Conservation (phyloP, 75 land plant genomes). For the Azolla pinnata region DNA sequence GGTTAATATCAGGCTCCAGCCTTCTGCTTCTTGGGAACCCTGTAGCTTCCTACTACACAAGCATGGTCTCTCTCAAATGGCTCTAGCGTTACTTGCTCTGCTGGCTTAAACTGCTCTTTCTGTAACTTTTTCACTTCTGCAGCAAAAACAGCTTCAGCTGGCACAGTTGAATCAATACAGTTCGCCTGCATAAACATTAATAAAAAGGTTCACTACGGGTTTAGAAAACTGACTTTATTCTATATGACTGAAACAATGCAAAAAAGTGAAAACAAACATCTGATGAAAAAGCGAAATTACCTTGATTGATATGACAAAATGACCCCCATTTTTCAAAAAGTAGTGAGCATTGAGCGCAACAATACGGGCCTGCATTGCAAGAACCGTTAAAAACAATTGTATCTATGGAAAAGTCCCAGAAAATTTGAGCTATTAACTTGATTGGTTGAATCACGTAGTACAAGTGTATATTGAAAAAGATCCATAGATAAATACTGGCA, state of each 20-base stretch:
- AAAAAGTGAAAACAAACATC: background rate
- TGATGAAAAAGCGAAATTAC: conserved; percentile 18
- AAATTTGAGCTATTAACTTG: no score
- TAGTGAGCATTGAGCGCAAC: conserved; percentile 76
- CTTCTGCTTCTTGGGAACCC: conserved; percentile 70
- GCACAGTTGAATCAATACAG: conserved; percentile 83
- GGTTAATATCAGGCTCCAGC: conserved; percentile 7
- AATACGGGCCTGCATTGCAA: conserved; percentile 71
- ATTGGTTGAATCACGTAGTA: no score
- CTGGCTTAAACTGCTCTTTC: conserved; percentile 73
- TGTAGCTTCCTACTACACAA: conserved; percentile 82
- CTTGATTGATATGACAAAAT: conserved; percentile 93
- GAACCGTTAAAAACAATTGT: no score
- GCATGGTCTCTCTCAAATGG: conserved; percentile 92
- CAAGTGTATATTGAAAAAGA: no score
- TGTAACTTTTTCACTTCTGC: conserved; percentile 46
- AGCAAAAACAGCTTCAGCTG: conserved; percentile 53
- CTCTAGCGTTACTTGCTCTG: conserved; percentile 78
- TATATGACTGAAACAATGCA: background rate
- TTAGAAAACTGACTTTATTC: no score
- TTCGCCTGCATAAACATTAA: conserved; percentile 65
- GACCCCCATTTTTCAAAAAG: conserved; percentile 82
- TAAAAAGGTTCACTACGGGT: no score
- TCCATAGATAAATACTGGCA: background rate
- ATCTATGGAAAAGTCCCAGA: no score